A percentile compares a stretch with the other conserved stretches of the same genome.
Conservation (phyloP, 179 eudicot genomes). For the Amaranthus tricolor region DNA sequence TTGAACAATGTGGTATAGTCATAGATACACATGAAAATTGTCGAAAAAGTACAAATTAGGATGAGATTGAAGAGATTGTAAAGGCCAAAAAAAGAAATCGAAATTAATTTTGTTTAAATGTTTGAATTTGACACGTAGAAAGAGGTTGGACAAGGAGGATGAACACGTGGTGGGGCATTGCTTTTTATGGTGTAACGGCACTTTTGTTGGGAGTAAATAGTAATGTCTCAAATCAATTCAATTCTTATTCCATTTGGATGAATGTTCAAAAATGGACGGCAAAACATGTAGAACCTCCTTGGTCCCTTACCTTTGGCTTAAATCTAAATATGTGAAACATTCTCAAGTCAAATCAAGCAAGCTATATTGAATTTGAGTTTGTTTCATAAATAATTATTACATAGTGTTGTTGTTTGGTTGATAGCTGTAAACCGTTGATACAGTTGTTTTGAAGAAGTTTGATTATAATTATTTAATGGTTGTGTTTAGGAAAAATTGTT, state of each 20-base stretch:
- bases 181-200: conserved; percentile 17
- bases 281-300: no score
- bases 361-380: no score
- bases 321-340: no score
- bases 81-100: conserved; percentile 7
- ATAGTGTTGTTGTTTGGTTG: no score
- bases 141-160: neutral
- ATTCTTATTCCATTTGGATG: neutral
- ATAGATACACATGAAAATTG: conserved; percentile 19
- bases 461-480: no score
- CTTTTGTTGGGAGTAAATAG: conserved; percentile 3
- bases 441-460: no score
- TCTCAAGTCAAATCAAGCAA: no score
- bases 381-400: no score
- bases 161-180: conserved; percentile 27
- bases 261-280: neutral
- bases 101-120: neutral
- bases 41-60: conserved; percentile 20
- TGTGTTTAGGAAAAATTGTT: no score
- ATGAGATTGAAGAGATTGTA: conserved; percentile 15
- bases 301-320: no score
- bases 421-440: no score
- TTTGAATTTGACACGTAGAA: conserved; percentile 8
- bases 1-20: conserved; percentile 5
- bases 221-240: neutral